These are phyloP conservation scores for Vigna trinervia DNA, from an alignment of 306 rosid genomes.

Conservation along the genomic window DNA sequence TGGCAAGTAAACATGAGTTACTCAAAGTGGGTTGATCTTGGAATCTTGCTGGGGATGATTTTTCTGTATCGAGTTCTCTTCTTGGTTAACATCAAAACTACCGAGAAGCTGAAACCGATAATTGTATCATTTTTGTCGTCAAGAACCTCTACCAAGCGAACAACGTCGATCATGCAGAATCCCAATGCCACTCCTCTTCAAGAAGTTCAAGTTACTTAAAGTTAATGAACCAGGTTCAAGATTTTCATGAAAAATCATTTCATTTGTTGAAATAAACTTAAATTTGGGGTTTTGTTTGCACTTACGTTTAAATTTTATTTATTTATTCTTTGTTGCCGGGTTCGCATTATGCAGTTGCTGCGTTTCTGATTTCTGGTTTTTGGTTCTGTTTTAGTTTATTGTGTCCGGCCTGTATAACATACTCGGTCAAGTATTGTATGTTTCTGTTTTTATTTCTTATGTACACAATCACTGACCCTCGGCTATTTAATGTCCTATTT, in stretches of 20 bases:
- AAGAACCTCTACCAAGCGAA: constrained; percentile 20
- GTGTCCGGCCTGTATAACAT: no score
- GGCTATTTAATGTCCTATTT: no score
- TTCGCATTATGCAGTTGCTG: no score
- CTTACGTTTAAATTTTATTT: no score
- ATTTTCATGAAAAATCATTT: not conserved
- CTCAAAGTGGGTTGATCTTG: constrained; percentile 82
- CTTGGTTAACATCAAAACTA: constrained; percentile 53
- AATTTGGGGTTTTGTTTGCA: no score
- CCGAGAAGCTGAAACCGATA: constrained; percentile 53
- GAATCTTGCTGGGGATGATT: constrained; percentile 59
- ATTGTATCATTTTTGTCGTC: constrained; percentile 21
- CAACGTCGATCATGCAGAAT: constrained; percentile 31
- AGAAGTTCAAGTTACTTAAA: not conserved
- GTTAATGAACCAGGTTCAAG: not conserved
- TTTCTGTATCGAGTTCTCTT: constrained; percentile 58
- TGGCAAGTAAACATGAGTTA: constrained; percentile 57
- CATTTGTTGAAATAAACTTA: no score
- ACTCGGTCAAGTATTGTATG: no score
- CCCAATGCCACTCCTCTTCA: constrained; percentile 43
- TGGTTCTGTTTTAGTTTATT: no score
- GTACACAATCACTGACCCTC: no score
- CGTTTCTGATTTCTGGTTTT: no score
- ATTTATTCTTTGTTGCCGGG: no score
- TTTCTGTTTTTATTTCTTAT: no score